These are phyloP conservation scores for Filosporella fistucella DNA, from an alignment of 495 filamentous ascomycete genomes.

Conservation along the genomic window DNA sequence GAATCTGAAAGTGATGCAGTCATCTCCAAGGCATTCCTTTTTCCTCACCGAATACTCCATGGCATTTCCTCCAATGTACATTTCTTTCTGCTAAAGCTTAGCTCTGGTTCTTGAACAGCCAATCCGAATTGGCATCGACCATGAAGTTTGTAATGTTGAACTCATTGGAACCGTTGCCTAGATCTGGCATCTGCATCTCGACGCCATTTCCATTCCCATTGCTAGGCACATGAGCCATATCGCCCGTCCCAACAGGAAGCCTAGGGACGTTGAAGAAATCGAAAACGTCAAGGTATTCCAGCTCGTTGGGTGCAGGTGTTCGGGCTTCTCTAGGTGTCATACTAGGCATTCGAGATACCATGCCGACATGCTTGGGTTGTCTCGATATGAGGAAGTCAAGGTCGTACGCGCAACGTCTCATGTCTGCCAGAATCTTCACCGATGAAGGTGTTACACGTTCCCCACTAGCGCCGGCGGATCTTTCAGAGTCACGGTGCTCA, in stretches of 20 bases:
- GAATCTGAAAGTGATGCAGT: too few relatives aligned
- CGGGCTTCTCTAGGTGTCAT: slow-evolving; percentile 42
- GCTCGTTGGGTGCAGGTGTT: slow-evolving; percentile 71
- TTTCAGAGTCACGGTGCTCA: slow-evolving; percentile 74
- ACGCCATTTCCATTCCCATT: slow-evolving; percentile 14
- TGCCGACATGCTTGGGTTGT: slow-evolving; percentile 57
- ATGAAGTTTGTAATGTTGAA: slow-evolving; percentile 65
- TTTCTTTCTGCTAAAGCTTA: too few relatives aligned
- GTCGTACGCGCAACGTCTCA: slow-evolving; percentile 81
- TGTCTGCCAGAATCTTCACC: slow-evolving; percentile 83
- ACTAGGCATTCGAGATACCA: slow-evolving; percentile 26
- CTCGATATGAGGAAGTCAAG: slow-evolving; percentile 83
- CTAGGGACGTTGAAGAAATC: slow-evolving; percentile 89
- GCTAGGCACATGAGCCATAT: slow-evolving; percentile 11
- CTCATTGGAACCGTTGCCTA: slow-evolving; percentile 29
- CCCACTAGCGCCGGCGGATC: slow-evolving; percentile 45
- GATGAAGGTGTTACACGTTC: slow-evolving; percentile 74
- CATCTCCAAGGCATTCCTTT: too few relatives aligned
- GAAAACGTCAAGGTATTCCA: slow-evolving; percentile 90
- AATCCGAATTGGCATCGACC: slow-evolving; percentile 60
- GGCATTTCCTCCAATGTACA: too few relatives aligned
- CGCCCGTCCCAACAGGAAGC: slow-evolving; percentile 39
- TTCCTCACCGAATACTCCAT: too few relatives aligned
- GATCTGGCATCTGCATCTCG: slow-evolving; percentile 19
- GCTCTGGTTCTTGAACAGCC: slow-evolving; percentile 46